A percentile compares a stretch with the other conserved stretches of the same genome.
Evolutionary conservation across 352 stramenopile species (phyloP).

Genomic region (Phytophthora pluvialis): DNA sequence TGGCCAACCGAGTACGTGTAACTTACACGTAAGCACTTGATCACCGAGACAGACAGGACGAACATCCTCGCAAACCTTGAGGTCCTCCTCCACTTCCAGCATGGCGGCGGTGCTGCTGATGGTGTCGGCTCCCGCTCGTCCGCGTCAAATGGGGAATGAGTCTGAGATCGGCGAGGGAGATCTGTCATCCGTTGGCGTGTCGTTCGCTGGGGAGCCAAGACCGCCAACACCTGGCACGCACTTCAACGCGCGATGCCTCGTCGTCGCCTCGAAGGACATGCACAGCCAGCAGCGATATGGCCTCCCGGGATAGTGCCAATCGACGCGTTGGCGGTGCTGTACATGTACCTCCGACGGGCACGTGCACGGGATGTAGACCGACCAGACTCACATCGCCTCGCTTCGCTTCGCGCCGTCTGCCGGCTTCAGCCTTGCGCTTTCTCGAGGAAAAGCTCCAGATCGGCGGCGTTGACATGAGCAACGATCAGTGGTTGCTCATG

Average conservation of each 20-base stretch:
- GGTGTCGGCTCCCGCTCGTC: constrained; percentile 20
- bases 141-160: constrained; percentile 27
- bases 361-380: too few species aligned
- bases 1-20: not conserved
- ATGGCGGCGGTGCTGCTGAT: constrained; percentile 17
- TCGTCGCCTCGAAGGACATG: constrained; percentile 31
- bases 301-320: constrained; percentile 17
- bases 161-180: constrained; percentile 11
- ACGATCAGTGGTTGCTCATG: too few species aligned
- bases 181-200: constrained; percentile 11
- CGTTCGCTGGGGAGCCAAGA: constrained; percentile 8
- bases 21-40: constrained; percentile 22
- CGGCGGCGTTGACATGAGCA: too few species aligned
- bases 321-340: not conserved
- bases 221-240: constrained; percentile 19
- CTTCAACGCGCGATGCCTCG: constrained; percentile 28
- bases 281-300: constrained; percentile 16
- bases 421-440: too few species aligned
- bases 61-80: constrained; percentile 31
- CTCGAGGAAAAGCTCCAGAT: too few species aligned
- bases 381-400: too few species aligned
- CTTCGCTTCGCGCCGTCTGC: too few species aligned
- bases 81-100: constrained; percentile 17
- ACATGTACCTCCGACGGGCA: constrained; percentile 19
- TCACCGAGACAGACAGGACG: constrained; percentile 2